Conservation (phyloP, 345 rosid genomes). For the Eucalyptus brandiana region DNA sequence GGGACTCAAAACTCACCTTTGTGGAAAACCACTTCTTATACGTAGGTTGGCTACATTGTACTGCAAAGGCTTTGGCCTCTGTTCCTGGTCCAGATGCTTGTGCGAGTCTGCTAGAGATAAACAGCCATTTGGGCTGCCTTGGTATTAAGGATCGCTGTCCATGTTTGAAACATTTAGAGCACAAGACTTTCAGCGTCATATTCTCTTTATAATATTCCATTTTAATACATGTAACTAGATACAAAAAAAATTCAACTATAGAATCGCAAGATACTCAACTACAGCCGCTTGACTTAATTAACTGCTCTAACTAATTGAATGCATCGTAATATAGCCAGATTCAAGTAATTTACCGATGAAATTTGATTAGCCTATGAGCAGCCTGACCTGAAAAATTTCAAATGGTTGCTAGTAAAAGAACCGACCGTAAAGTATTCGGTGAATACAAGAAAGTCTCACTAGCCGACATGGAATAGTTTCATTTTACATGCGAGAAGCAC, state of each 20-base stretch:
- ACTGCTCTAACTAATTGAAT: not conserved
- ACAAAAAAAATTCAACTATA: not conserved
- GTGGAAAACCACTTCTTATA: not conserved
- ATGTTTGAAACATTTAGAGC: not conserved
- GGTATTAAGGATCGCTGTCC: not conserved
- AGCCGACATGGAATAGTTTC: not conserved
- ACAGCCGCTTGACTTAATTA: not conserved
- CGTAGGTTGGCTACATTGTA: not conserved
- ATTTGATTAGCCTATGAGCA: not conserved
- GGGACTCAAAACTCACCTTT: not conserved
- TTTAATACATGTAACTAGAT: not conserved
- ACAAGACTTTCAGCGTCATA: not conserved
- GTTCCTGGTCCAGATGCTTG: not conserved
- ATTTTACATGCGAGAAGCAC: not conserved
- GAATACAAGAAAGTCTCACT: not conserved
- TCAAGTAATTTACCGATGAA: not conserved
- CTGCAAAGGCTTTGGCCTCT: not conserved
- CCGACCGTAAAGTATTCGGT: not conserved
- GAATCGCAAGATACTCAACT: not conserved
- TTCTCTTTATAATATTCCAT: not conserved
- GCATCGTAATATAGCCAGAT: not conserved
- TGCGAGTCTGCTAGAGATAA: not conserved
- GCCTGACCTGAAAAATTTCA: not conserved
- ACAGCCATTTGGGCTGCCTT: not conserved
- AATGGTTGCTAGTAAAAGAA: not conserved